Evolutionary conservation across 331 rosid genomes (phyloP), one percentile per base, ranked within the genome.

Genomic region (Malus hybrid): DNA sequence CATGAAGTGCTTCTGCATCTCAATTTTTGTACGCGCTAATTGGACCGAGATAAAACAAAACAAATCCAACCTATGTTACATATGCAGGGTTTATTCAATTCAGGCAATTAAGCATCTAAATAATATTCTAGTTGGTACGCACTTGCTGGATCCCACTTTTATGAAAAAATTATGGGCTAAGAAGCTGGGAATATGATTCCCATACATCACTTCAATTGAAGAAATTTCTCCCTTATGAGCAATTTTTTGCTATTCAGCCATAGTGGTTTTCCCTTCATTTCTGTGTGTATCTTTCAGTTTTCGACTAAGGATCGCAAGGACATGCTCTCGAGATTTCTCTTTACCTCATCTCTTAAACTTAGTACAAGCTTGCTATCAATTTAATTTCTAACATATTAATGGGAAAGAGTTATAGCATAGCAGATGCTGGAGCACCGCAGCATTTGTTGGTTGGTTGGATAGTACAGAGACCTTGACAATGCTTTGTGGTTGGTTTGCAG

Each of bases 401-500:
- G 65, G 60, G 46, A 20, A 67, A 67, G 36, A 62, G 67, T 10
- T 46, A 73, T 46, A 73, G 56, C 31, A 73, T 28, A 28, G 29
- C 29, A 28, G 29, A 28, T 28, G 29, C 29, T 28, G 29, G 29
- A 28, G 29, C 29, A 33, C 78, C 52, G 50, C 76, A 22, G 63
- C 96, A 2, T 10, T 6, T 29, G 42, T 66, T 9, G 24, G 24
- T 24, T 22, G 10, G 27, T 28, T 29, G 16, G 63, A 31, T 54
- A 19, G 7, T 56, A 10, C 18, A 20, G 52, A 54, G 34, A 55
- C 39, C 52, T 9, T 72, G 67, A 72, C 10, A 3, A 5, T 20
- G 67, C 20, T 7, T 55, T 73, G 61, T 54, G 69, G 34, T 29
- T 24, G 82, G 59, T 74, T 70, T 80, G 82, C 97, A 94, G 99